Evolutionary conservation across 345 rosid species (phyloP).

Genomic region (Brassica carinata): DNA sequence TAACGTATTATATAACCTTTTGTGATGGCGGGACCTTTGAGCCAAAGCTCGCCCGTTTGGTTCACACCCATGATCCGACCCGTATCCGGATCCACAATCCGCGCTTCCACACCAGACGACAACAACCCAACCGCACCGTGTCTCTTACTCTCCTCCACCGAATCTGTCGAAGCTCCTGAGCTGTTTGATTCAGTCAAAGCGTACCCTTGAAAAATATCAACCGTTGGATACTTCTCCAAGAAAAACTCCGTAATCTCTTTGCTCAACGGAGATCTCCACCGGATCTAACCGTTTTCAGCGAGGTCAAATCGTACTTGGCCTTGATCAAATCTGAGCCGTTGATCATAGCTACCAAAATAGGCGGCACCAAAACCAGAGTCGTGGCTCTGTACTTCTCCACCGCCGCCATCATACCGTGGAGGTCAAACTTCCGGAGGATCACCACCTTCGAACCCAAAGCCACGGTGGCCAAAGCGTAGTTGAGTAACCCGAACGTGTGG

Average conservation of each 20-base stretch:
- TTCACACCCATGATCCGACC: conserved; percentile 38
- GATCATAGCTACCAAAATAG: conserved; percentile 9
- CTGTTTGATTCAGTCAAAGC: conserved; percentile 16
- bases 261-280: conserved; percentile 16
- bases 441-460: conserved; percentile 16
- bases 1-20: not conserved
- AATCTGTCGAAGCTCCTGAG: conserved; percentile 10
- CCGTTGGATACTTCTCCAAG: conserved; percentile 10
- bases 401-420: conserved; percentile 10
- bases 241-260: conserved; percentile 5
- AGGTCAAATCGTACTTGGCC: not conserved
- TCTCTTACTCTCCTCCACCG: conserved; percentile 33
- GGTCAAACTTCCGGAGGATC: conserved; percentile 3
- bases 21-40: conserved; percentile 3
- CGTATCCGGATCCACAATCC: conserved; percentile 52
- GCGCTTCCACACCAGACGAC: conserved; percentile 42
- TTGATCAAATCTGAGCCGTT: conserved; percentile 13
- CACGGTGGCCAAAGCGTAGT: conserved; percentile 1
- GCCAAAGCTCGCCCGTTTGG: not conserved
- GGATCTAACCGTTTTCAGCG: conserved; percentile 6
- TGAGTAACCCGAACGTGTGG: not conserved
- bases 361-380: conserved; percentile 4
- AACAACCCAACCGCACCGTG: conserved; percentile 68
- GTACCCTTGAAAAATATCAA: conserved; percentile 3
- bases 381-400: not conserved